Evolutionary conservation across 176 grass and related monocot genomes (phyloP).

Genomic region (Oropetium thomaeum): DNA sequence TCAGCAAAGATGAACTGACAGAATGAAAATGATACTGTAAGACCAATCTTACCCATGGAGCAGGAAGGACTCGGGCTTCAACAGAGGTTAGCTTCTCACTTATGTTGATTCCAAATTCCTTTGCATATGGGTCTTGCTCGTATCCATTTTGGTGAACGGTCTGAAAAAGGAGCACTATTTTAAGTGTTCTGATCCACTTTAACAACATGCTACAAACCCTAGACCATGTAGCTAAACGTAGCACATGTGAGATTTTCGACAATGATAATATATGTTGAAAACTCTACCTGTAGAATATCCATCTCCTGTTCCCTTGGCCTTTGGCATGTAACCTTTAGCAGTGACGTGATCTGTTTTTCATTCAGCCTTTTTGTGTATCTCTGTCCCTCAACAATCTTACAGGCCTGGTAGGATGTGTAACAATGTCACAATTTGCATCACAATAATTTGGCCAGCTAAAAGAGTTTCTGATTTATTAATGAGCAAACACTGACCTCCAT

Average conservation of each 20-base stretch:
- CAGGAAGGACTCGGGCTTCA: conserved; percentile 97
- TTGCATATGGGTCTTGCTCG: conserved; percentile 95
- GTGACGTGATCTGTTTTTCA: conserved; percentile 95
- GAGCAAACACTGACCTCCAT: conserved; percentile 68
- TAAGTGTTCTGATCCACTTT: neutral
- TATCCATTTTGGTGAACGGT: conserved; percentile 97
- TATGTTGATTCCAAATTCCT: conserved; percentile 98
- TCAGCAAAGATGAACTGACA: neutral
- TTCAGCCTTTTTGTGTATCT: conserved; percentile 99
- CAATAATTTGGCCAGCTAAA: neutral
- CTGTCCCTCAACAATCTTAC: conserved; percentile 98
- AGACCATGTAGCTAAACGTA: neutral
- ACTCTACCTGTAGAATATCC: conserved; percentile 85
- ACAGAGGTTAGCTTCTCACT: conserved; percentile 92
- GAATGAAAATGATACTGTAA: conserved; percentile 16
- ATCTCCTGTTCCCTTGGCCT: conserved; percentile 97
- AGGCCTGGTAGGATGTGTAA: conserved; percentile 49
- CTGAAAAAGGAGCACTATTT: conserved; percentile 50
- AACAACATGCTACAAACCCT: neutral
- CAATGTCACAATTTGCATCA: neutral
- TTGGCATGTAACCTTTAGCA: conserved; percentile 96
- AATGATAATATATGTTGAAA: neutral
- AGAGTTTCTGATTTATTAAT: neutral
- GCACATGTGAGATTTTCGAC: neutral
- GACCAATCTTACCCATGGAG: conserved; percentile 73